Evolutionary conservation across 768 basidiomycete genomes (phyloP).

Genomic region (Tricholoma sp.): DNA sequence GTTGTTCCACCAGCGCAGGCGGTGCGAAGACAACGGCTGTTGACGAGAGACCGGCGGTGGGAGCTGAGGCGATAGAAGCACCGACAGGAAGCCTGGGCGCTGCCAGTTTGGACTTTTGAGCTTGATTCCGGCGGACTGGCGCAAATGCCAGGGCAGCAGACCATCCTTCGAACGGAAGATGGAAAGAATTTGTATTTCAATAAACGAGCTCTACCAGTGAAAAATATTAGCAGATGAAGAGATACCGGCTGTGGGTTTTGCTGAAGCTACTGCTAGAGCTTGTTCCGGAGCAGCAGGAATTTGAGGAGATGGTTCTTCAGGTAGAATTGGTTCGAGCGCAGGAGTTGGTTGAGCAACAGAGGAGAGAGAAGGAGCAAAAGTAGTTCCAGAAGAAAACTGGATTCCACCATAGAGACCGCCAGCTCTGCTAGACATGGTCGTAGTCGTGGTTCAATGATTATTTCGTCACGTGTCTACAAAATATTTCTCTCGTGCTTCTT

Average conservation of each 20-base stretch:
- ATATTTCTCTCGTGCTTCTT: slow-evolving; percentile 61
- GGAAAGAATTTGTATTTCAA: slow-evolving; percentile 44
- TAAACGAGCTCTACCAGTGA: slow-evolving; percentile 48
- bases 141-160: slow-evolving; percentile 88
- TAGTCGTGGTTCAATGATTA: slow-evolving; percentile 10
- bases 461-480: slow-evolving; percentile 36
- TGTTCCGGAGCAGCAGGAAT: slow-evolving; percentile 14
- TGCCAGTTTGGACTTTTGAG: slow-evolving; percentile 53
- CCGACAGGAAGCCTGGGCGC: slow-evolving; percentile 55
- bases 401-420: slow-evolving; percentile 87
- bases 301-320: slow-evolving; percentile 19
- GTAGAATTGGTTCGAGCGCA: slow-evolving; percentile 15
- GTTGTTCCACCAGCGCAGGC: slow-evolving; percentile 48
- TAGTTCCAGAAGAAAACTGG: slow-evolving; percentile 70
- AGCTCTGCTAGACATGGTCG: slow-evolving; percentile 64
- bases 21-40: slow-evolving; percentile 72
- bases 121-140: slow-evolving; percentile 61
- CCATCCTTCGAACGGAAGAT: slow-evolving; percentile 59
- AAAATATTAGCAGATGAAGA: slow-evolving; percentile 45
- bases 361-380: slow-evolving; percentile 40
- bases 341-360: slow-evolving; percentile 16
- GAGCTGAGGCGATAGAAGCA: slow-evolving; percentile 47
- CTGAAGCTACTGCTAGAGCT: slow-evolving; percentile 24
- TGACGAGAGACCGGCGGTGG: slow-evolving; percentile 32
- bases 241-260: slow-evolving; percentile 56